Conservation (phyloP, 345 rosid genomes). For the Erucastrum elatum region DNA sequence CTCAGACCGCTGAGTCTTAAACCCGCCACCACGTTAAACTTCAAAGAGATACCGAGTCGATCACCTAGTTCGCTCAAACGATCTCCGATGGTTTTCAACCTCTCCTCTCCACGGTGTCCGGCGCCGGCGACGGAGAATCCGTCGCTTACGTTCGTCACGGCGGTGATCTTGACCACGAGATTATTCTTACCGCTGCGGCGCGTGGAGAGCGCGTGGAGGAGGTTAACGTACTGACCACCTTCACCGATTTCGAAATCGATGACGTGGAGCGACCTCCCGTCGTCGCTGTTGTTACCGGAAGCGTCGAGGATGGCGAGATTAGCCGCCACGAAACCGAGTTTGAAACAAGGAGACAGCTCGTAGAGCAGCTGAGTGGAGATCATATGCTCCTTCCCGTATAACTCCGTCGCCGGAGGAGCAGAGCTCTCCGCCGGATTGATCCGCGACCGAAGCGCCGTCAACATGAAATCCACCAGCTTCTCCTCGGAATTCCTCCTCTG, state of each 20-base stretch:
- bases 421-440: conserved; percentile 48
- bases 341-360: conserved; percentile 78
- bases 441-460: conserved; percentile 61
- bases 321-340: conserved; percentile 82
- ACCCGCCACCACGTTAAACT: conserved; percentile 49
- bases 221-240: conserved; percentile 71
- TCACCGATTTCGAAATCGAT: conserved; percentile 82
- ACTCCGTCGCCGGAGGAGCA: conserved; percentile 52
- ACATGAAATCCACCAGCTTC: conserved; percentile 64
- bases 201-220: conserved; percentile 66
- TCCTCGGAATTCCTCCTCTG: conserved; percentile 68
- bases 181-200: conserved; percentile 32
- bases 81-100: conserved; percentile 50
- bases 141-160: conserved; percentile 46
- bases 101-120: conserved; percentile 46
- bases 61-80: conserved; percentile 48
- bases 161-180: conserved; percentile 60
- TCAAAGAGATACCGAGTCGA: conserved; percentile 45
- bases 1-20: conserved; percentile 51
- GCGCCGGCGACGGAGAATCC: background rate
- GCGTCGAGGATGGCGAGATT: conserved; percentile 77
- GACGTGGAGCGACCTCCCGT: conserved; percentile 46
- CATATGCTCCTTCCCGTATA: conserved; percentile 60
- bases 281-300: conserved; percentile 22
- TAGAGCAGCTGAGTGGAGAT: conserved; percentile 60